Evolutionary conservation across 352 stramenopile genomes (phyloP).

Genomic region (Phytopythium delawarense): DNA sequence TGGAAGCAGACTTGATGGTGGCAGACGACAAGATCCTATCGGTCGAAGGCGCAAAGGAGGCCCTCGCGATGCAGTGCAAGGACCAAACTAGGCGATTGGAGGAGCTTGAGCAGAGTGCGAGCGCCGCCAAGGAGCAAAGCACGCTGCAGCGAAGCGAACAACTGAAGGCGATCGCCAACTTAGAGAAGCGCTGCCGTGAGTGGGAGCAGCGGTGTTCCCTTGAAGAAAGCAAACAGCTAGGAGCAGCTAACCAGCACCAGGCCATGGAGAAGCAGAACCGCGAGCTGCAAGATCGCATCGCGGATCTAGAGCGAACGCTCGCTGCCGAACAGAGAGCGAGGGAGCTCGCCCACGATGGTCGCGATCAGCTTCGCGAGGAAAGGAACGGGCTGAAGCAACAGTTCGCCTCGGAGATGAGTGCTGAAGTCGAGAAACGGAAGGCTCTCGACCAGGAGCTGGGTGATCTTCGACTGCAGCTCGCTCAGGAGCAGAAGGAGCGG

Average conservation of each 20-base stretch:
- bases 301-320: conserved; percentile 30
- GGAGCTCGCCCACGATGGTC: conserved; percentile 9
- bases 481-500: conserved; percentile 43
- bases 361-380: conserved; percentile 14
- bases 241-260: neutral
- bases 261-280: conserved; percentile 25
- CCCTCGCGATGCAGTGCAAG: conserved; percentile 23
- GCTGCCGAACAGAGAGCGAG: neutral
- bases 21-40: conserved; percentile 30
- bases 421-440: conserved; percentile 11
- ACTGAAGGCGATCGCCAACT: neutral
- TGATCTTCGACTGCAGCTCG: conserved; percentile 27
- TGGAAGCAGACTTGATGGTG: conserved; percentile 43
- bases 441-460: conserved; percentile 27
- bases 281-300: conserved; percentile 16
- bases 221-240: neutral
- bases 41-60: conserved; percentile 32
- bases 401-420: conserved; percentile 18
- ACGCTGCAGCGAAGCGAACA: conserved; percentile 1
- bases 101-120: conserved; percentile 30
- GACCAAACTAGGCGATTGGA: conserved; percentile 22
- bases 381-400: conserved; percentile 6
- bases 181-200: conserved; percentile 1
- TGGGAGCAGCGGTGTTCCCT: neutral
- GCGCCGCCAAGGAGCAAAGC: conserved; percentile 22